These are phyloP conservation scores for Verticillium longisporum DNA, from an alignment of 2,329 filamentous ascomycete species.

Conservation along the genomic window DNA sequence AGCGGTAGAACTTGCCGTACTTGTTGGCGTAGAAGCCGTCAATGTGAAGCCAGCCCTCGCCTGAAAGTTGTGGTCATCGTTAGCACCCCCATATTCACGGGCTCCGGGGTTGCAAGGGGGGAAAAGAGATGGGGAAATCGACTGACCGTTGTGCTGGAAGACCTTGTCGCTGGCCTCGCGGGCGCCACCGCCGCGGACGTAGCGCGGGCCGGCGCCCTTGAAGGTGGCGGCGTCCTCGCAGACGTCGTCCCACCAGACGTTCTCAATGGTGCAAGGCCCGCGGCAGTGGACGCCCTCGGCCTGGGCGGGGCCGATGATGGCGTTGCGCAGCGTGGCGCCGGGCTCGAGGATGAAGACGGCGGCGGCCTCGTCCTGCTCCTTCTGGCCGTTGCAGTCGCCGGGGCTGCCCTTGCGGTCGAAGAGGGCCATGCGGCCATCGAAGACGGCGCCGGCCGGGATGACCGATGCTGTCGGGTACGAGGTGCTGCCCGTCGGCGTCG, in stretches of 20 bases:
- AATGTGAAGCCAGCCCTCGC: slow-evolving; percentile 32
- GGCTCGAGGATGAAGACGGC: slow-evolving; percentile 33
- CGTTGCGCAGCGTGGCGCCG: slow-evolving; percentile 35
- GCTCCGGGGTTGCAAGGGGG: no score
- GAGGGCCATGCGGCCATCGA: slow-evolving; percentile 25
- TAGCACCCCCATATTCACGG: no score
- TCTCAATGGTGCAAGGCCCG: slow-evolving; percentile 30
- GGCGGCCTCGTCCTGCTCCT: slow-evolving; percentile 24
- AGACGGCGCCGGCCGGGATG: slow-evolving; percentile 19
- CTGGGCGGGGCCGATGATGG: slow-evolving; percentile 36
- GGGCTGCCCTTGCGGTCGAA: slow-evolving; percentile 27
- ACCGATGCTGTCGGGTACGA: neutral
- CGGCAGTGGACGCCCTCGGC: slow-evolving; percentile 38
- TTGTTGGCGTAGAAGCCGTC: slow-evolving; percentile 34
- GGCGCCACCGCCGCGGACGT: slow-evolving; percentile 35
- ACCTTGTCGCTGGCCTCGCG: slow-evolving; percentile 35
- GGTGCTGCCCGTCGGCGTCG: slow-evolving; percentile 2
- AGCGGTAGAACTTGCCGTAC: slow-evolving; percentile 36
- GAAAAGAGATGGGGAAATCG: no score
- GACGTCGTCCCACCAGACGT: slow-evolving; percentile 39
- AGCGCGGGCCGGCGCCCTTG: slow-evolving; percentile 17
- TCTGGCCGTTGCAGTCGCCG: slow-evolving; percentile 31
- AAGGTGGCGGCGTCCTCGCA: slow-evolving; percentile 27
- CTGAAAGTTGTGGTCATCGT: slow-evolving; percentile 7
- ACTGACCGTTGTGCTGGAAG: slow-evolving; percentile 31